These are phyloP conservation scores for Gracilaria vermiculophylla DNA, from an alignment of 23 red algal species.

Conservation along the genomic window DNA sequence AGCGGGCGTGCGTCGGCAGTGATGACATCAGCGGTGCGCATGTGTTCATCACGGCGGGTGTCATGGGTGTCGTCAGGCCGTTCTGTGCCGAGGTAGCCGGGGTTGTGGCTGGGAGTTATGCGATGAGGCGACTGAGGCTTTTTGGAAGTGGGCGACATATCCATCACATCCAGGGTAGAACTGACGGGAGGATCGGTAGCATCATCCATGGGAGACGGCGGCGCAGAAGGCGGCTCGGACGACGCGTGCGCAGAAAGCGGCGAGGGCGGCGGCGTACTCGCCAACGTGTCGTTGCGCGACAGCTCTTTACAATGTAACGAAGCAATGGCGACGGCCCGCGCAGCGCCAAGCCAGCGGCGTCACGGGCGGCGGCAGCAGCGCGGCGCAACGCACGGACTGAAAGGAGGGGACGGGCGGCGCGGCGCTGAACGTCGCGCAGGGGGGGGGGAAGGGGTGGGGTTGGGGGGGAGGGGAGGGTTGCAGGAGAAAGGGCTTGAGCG, in stretches of 20 bases:
- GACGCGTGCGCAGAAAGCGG: background rate
- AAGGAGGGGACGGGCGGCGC: background rate
- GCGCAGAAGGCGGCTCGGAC: slow-evolving; percentile 1
- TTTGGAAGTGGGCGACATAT: background rate
- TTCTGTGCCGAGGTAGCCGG: background rate
- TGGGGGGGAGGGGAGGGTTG: background rate
- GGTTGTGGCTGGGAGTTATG: background rate
- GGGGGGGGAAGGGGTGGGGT: background rate
- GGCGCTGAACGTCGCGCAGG: background rate
- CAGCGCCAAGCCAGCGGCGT: slow-evolving; percentile 2
- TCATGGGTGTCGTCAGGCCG: background rate
- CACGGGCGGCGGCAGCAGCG: background rate
- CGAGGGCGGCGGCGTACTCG: slow-evolving; percentile 3
- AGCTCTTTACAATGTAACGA: slow-evolving; percentile 7
- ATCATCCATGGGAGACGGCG: slow-evolving; percentile 35
- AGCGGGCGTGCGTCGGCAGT: background rate
- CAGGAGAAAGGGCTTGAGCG: background rate
- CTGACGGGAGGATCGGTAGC: slow-evolving; percentile 29
- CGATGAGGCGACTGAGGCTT: background rate
- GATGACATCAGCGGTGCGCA: background rate
- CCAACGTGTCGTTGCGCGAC: slow-evolving; percentile 7
- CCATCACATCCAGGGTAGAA: slow-evolving; percentile 12
- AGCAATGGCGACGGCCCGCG: slow-evolving; percentile 5
- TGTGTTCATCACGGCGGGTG: background rate
- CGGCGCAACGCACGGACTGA: background rate